Conservation (phyloP, 805 yeast genomes). For the Candida multigemmis region DNA sequence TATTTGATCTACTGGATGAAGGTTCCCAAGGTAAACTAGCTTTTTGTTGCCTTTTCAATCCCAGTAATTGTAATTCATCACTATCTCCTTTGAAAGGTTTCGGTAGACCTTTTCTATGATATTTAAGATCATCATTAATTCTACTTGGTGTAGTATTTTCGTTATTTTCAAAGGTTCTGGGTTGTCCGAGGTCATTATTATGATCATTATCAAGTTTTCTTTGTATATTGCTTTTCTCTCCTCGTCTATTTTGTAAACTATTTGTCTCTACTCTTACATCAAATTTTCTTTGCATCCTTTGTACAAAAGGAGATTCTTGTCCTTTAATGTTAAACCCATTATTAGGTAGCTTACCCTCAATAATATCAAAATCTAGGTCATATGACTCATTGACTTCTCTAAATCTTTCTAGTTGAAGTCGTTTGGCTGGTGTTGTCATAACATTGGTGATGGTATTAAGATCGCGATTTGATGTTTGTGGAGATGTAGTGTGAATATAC, state of each 20-base stretch:
- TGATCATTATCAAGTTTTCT: conserved; percentile 3
- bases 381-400: too few relatives aligned
- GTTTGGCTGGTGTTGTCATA: too few relatives aligned
- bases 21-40: too few relatives aligned
- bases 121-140: not conserved
- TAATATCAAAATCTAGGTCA: too few relatives aligned
- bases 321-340: not conserved
- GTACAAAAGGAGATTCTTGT: conserved; percentile 18
- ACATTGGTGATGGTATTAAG: too few relatives aligned
- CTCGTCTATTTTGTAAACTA: conserved; percentile 2
- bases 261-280: conserved; percentile 7
- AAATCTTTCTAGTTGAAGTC: too few relatives aligned
- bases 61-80: not conserved
- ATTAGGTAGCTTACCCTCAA: not conserved
- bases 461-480: too few relatives aligned
- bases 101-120: not conserved
- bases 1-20: not conserved
- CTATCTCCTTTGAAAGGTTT: not conserved
- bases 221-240: conserved; percentile 3
- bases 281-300: conserved; percentile 14
- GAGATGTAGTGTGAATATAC: too few relatives aligned
- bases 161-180: not conserved
- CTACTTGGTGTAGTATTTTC: not conserved
- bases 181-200: not conserved
- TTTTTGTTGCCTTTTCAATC: too few relatives aligned